Evolutionary conservation across 176 grass and related monocot genomes (phyloP), one percentile per base, ranked within the genome.

Genomic region (Tillandsia fasciculata): DNA sequence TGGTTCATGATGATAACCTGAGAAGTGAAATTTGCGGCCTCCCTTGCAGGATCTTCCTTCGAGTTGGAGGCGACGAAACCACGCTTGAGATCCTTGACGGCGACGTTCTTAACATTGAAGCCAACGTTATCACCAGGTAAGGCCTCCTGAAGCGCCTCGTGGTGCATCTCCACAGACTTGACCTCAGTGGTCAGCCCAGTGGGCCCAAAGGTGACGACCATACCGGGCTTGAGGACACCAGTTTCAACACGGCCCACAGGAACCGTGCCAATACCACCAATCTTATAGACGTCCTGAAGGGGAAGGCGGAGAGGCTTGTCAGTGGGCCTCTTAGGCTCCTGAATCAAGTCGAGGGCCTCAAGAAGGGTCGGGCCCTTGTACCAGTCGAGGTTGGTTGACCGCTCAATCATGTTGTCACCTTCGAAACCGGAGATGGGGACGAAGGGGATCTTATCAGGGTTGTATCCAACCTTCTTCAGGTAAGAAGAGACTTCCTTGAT

Each of bases 241-340:
- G 20, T 20, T 20, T 20, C 20, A 96, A 96, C 87, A 72, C 91
- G 87, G 3, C 87, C 91, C 0, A 91, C 87, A 3, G 87, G 91
- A 0, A 96, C 91, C 26, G 91, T 91, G 6, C 91, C 91, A 69
- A 96, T 96, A 48, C 91, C 91, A 23, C 87, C 91, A 47, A 96
- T 96, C 91, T 96, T 96, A 77, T 96, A 96, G n/a, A 96, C 91
- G 2, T 96, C 91, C 87, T 96, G 87, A n/a, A 96, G 87, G 26
- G 91, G 91, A 9, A 96, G 91, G 69, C 91, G 91, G 51, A 96
- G 88, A 50, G 92, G 92, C 75, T 96, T 96, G 88, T 96, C 92
- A 24, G 92, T 79, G 0, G 92, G 92, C 42, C 92, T 90, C 78
- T 96, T 96, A 53, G 92, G 88, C 75, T 91, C 92, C 92, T 64